Percentiles rank a stretch among this genome's conserved stretches.
Conservation (phyloP, 177 flowering plant genomes). For the Vitis hybrid region DNA sequence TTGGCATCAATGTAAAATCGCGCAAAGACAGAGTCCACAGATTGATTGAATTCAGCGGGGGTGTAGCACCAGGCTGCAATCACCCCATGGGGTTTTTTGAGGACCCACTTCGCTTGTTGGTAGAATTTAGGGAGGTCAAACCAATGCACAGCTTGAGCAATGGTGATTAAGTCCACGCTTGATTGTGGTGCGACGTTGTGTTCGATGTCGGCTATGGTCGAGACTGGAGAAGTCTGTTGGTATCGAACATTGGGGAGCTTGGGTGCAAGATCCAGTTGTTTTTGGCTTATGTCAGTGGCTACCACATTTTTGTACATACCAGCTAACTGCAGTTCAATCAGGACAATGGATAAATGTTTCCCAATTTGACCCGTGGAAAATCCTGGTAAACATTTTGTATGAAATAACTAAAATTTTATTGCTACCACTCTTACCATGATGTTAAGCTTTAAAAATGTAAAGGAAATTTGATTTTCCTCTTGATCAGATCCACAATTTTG, state of each 20-base stretch:
- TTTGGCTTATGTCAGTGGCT: conserved; percentile 65
- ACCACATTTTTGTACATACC: conserved; percentile 53
- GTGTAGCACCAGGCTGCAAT: conserved; percentile 80
- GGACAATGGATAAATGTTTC: not conserved
- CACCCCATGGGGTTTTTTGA: conserved; percentile 67
- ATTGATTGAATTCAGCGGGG: conserved; percentile 22
- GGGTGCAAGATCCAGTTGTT: conserved; percentile 50
- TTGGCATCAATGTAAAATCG: conserved; percentile 20
- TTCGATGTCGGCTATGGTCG: conserved; percentile 38
- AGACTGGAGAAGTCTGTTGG: conserved; percentile 39
- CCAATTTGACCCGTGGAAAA: no score
- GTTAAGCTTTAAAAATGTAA: no score
- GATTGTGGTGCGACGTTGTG: conserved; percentile 27
- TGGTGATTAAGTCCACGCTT: conserved; percentile 50
- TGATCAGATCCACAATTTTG: no score
- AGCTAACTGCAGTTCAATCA: conserved; percentile 43
- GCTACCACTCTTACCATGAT: no score
- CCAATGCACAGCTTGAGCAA: conserved; percentile 76
- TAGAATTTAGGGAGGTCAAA: conserved; percentile 62
- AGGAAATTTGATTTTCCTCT: no score
- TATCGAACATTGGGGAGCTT: conserved; percentile 52
- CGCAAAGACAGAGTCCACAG: conserved; percentile 33
- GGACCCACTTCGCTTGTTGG: conserved; percentile 36
- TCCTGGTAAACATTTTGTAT: no score
- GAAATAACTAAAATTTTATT: no score